Percentiles rank a stretch among this genome's conserved stretches.
Conservation (phyloP, 2,329 filamentous ascomycete species). For the Colletotrichum theobromicola region DNA sequence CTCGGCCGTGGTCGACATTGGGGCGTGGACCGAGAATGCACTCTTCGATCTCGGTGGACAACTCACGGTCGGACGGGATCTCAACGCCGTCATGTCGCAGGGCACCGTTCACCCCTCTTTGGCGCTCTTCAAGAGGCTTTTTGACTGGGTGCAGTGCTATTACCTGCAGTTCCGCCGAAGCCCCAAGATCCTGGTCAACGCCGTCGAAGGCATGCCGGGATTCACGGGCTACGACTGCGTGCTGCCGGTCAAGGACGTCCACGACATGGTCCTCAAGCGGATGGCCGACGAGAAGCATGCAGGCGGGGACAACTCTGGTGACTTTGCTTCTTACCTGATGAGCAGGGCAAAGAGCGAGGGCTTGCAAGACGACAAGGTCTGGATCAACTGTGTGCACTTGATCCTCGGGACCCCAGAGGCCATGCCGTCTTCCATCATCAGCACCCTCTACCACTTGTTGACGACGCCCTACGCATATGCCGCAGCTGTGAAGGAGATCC, state of each 20-base stretch:
- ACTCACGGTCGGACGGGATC: background rate
- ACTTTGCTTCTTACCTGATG: background rate
- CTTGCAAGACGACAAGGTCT: conserved; percentile 5
- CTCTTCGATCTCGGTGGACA: background rate
- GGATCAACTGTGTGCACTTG: conserved; percentile 20
- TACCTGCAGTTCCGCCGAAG: background rate
- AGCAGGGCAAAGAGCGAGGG: background rate
- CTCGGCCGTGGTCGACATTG: background rate
- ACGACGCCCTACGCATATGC: conserved; percentile 31
- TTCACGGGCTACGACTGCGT: background rate
- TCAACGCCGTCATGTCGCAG: background rate
- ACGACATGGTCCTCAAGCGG: background rate
- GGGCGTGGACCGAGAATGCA: background rate
- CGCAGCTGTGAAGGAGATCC: conserved; percentile 42
- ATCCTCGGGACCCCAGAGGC: conserved; percentile 47
- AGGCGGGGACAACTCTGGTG: background rate
- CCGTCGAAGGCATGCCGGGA: background rate
- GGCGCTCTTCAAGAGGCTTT: background rate
- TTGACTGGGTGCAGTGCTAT: background rate
- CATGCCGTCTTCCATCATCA: conserved; percentile 46
- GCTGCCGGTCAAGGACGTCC: background rate
- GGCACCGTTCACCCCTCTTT: background rate
- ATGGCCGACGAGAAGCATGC: background rate
- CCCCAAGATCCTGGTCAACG: background rate
- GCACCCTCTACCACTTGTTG: conserved; percentile 43